Percentiles rank a stretch among this genome's conserved stretches.
Conservation (phyloP, 2,329 filamentous ascomycete species). For the Talaromyces sp. region DNA sequence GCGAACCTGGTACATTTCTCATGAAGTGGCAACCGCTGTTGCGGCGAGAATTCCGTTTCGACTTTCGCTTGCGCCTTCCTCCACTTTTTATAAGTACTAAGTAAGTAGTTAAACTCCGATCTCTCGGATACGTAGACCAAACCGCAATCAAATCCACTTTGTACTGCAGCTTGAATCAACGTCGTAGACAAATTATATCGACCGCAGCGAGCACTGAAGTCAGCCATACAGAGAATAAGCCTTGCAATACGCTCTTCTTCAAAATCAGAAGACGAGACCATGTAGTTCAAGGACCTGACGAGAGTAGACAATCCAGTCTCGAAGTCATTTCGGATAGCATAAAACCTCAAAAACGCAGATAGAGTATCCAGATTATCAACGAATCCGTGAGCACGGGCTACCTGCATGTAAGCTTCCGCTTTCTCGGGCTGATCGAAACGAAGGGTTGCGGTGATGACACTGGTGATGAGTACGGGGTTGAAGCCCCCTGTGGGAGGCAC, state of each 20-base stretch:
- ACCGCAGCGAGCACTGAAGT: constrained; percentile 34
- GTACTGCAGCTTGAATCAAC: constrained; percentile 33
- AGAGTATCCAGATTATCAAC: constrained; percentile 35
- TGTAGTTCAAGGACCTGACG: constrained; percentile 31
- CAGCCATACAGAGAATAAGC: constrained; percentile 36
- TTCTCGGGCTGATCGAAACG: constrained; percentile 38
- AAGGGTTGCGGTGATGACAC: constrained; percentile 35
- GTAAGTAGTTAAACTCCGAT: constrained; percentile 1
- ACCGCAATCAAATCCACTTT: constrained; percentile 31
- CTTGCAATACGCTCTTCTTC: constrained; percentile 26
- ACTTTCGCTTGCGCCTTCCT: constrained; percentile 17
- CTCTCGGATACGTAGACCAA: constrained; percentile 17
- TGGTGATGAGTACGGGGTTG: constrained; percentile 31
- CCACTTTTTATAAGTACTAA: constrained; percentile 24
- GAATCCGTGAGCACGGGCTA: constrained; percentile 31
- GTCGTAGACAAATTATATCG: constrained; percentile 26
- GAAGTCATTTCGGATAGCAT: constrained; percentile 34
- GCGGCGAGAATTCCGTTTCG: constrained; percentile 11
- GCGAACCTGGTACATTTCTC: constrained; percentile 33
- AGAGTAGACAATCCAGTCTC: constrained; percentile 30
- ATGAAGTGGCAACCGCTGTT: constrained; percentile 19
- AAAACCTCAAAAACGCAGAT: constrained; percentile 35
- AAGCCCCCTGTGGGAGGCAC: constrained; percentile 31
- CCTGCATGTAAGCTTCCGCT: constrained; percentile 38
- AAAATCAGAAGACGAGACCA: constrained; percentile 32